These are phyloP conservation scores for Ustilago lituana DNA, from an alignment of 1,284 basidiomycete species.

Conservation along the genomic window DNA sequence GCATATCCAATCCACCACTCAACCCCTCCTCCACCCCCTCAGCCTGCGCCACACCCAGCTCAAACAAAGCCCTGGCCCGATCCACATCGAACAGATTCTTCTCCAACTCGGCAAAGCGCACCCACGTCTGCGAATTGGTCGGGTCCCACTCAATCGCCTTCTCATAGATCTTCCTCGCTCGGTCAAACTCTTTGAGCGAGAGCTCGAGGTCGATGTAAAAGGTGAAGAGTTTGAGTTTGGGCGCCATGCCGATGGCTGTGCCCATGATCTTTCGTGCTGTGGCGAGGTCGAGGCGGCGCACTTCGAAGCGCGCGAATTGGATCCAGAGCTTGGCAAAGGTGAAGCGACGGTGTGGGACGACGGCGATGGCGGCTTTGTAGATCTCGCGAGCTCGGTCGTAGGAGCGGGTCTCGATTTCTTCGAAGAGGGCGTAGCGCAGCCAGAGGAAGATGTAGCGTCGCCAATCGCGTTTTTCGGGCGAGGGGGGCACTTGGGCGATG, in stretches of 20 bases:
- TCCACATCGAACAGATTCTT: constrained; percentile 88
- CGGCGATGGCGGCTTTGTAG: constrained; percentile 86
- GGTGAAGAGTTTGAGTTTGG: constrained; percentile 76
- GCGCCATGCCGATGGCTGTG: constrained; percentile 90
- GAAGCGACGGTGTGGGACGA: constrained; percentile 94
- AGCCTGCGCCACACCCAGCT: constrained; percentile 86
- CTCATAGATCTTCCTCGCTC: constrained; percentile 89
- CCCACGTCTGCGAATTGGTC: constrained; percentile 74
- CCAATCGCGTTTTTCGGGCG: constrained; percentile 79
- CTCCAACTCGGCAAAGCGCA: constrained; percentile 95
- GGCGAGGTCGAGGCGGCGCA: constrained; percentile 82
- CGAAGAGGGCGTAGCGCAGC: constrained; percentile 95
- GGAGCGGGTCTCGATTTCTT: constrained; percentile 95
- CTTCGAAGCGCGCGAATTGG: constrained; percentile 89
- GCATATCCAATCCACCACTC: constrained; percentile 86
- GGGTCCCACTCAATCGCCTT: constrained; percentile 76
- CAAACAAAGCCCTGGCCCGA: constrained; percentile 93
- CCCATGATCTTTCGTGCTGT: constrained; percentile 91
- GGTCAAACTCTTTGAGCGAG: constrained; percentile 80
- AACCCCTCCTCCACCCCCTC: constrained; percentile 23
- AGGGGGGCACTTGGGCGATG: constrained; percentile 91
- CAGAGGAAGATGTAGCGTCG: constrained; percentile 95
- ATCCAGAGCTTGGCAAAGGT: constrained; percentile 86
- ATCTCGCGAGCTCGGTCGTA: constrained; percentile 85
- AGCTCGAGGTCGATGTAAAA: constrained; percentile 65